A percentile compares a stretch with the other conserved stretches of the same genome.
Evolutionary conservation across 73 alveolate species (phyloP).

Genomic region (Tetrahymena thermophila): DNA sequence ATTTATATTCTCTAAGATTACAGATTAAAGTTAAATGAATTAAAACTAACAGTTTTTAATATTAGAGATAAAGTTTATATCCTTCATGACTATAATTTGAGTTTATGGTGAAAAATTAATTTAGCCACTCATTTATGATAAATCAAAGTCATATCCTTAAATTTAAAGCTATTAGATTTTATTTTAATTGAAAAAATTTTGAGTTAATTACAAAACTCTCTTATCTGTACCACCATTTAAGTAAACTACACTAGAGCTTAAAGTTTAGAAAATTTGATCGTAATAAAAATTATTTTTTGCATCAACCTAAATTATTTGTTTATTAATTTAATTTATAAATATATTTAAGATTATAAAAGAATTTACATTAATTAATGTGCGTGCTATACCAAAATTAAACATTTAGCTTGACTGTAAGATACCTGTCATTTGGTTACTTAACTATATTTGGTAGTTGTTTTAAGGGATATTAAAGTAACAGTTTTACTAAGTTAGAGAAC

Average conservation of each 20-base stretch:
- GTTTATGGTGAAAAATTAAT: not conserved
- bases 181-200: not conserved
- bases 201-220: not conserved
- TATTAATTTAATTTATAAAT: no score
- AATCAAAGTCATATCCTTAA: not conserved
- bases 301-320: not conserved
- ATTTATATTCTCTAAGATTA: not conserved
- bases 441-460: not conserved
- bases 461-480: not conserved
- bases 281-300: not conserved
- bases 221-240: not conserved
- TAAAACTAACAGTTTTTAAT: not conserved
- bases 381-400: not conserved
- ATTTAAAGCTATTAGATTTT: not conserved
- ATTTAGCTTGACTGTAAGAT: not conserved
- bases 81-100: not conserved
- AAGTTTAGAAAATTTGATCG: not conserved
- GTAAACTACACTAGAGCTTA: not conserved
- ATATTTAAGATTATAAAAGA: no score
- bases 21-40: not conserved
- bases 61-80: not conserved
- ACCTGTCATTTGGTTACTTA: not conserved
- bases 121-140: not conserved
- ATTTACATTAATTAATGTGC: not conserved
- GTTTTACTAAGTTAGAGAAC: not conserved